Evolutionary conservation across 441 rosid genomes (phyloP), one percentile per base, ranked within the genome.

Genomic region (Pelargonium cotyledonis): DNA sequence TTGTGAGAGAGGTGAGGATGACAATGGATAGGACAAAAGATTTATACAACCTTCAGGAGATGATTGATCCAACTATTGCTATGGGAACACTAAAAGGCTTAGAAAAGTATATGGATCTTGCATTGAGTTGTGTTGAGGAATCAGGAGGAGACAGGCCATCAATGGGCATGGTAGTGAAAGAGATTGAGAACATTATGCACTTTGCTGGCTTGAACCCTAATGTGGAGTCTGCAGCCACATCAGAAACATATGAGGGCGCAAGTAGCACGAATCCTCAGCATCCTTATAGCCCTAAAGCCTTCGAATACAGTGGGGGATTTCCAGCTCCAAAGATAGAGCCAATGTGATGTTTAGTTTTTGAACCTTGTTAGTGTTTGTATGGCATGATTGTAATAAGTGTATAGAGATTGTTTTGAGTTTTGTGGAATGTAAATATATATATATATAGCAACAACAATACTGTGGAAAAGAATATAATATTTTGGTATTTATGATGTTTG

Each of bases 121-220:
- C 97, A 65, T 63, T 89, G 84, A 81, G 72, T 43, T 91, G 93
- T 51, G 89, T 91, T 1, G 82, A 82, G 64, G 95, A 84, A 62
- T 77, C 85, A 0, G 89, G 89, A 63, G 72, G 55, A 7, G 85
- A 83, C 35, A 77, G 95, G 74, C 98, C 97, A 55, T 66, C 80
- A 2, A 91, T 89, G 96, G 81, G 88, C 44, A 92, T 87, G 40
- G 92, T 80, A 43, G 89, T 87, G 63, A 91, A 87, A 73, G 97
- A 82, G 78, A 85, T 91, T 7, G 98, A 91, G 81, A 75, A 40
- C 73, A 84, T 91, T 47, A 74, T 93, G 88, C 78, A 84, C 41
- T 69, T 74, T 9, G 89, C 87, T 0, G 93, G 96, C 1, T 26
- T 89, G 73, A 85, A 88, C 65, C 92, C 91, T 5, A 86, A 83